Evolutionary conservation across 2,329 filamentous ascomycete genomes (phyloP), one percentile per base, ranked within the genome.

Genomic region (Colletotrichum orbiculare): DNA sequence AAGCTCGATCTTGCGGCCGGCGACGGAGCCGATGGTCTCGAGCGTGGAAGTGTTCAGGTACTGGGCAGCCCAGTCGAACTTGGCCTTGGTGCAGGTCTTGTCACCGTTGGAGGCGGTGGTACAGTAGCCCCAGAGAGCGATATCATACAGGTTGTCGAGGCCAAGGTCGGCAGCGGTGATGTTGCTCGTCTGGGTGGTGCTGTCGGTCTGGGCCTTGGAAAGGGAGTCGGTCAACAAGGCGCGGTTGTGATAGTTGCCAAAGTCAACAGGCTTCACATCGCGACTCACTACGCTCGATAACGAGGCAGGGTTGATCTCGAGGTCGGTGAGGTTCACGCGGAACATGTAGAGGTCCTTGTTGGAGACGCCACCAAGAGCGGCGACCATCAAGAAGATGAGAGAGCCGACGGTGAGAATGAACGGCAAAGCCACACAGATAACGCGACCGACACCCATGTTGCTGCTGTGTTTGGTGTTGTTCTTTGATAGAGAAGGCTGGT

Each of bases 121-220:
- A 86, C 96, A 98, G 85, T 94, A 97, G 75, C 91, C 91, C 91
- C 93, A 97, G 42, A 98, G 84, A 74, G 87, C 88, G 74, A 98
- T 84, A 67, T 91, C 86, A 85, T 97, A 98, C 73, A 89, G 84
- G 74, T 95, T 88, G 72, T 85, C 87, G 64, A 97, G 85, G 59
- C 86, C 83, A 47, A 92, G 82, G 33, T 86, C 79, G 1, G 75
- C 69, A 8, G 86, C 87, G 4, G 85, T 88, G 72, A 89, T 82
- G 77, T 87, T 88, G 69, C 70, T 75, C 68, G 68, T 71, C 66
- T 8, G 69, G 68, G 11, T 71, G 10, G 61, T 47, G 10, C 69
- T 60, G 38, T 69, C 45, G 53, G 67, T 70, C 41, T 76, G 72
- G 46, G 75, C 73, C 54, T 74, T 66, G 41, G 69, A 71, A 10